A percentile compares a stretch with the other conserved stretches of the same genome.
Evolutionary conservation across 2,329 filamentous ascomycete genomes (phyloP).

Genomic region (Talaromyces sp.): DNA sequence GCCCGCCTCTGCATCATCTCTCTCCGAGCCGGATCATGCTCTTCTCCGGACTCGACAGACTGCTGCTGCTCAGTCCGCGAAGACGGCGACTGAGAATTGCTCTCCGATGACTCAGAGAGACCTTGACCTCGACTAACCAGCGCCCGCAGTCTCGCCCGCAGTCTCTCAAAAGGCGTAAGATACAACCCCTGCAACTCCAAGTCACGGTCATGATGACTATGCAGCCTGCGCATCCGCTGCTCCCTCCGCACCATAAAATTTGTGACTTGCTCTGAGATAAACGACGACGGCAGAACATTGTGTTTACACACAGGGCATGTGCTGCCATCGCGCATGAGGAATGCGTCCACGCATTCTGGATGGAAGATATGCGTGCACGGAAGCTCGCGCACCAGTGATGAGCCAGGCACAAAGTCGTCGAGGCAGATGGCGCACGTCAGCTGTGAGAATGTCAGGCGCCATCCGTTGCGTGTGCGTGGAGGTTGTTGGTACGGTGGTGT

Average conservation of each 20-base stretch:
- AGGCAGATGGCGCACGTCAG: slow-evolving; percentile 87
- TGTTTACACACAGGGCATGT: slow-evolving; percentile 89
- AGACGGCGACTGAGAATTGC: background rate
- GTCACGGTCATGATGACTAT: background rate
- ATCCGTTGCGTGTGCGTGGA: slow-evolving; percentile 9
- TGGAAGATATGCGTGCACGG: slow-evolving; percentile 93
- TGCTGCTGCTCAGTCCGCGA: background rate
- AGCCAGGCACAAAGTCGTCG: slow-evolving; percentile 66
- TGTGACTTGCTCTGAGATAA: slow-evolving; percentile 64
- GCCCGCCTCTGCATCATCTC: slow-evolving; percentile 12
- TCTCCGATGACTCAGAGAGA: background rate
- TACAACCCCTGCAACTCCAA: background rate
- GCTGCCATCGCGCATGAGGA: slow-evolving; percentile 71
- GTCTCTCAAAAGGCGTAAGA: background rate
- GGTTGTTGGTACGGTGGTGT: background rate
- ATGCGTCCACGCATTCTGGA: slow-evolving; percentile 83
- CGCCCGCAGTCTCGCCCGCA: background rate
- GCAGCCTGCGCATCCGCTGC: slow-evolving; percentile 53
- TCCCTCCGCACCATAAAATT: slow-evolving; percentile 84
- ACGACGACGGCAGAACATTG: slow-evolving; percentile 66
- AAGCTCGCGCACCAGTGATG: slow-evolving; percentile 74
- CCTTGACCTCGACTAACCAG: background rate
- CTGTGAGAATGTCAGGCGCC: slow-evolving; percentile 55
- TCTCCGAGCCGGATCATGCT: slow-evolving; percentile 1
- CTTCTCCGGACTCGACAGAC: background rate